Evolutionary conservation across 176 grass and related monocot species (phyloP).

Genomic region (Poa pratensis): DNA sequence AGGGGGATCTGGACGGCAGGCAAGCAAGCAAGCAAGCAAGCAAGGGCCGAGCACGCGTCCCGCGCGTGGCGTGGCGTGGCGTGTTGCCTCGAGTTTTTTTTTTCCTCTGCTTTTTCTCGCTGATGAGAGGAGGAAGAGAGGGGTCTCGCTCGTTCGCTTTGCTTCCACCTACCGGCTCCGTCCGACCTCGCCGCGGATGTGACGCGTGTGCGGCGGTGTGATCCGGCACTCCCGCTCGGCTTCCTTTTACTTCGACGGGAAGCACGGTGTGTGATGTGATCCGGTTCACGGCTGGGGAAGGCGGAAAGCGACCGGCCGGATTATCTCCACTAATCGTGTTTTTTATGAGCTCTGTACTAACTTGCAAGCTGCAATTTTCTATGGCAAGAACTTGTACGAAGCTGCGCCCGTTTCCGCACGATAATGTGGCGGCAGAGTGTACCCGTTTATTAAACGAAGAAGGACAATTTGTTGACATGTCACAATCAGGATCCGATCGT

Average conservation of each 20-base stretch:
- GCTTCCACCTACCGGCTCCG: constrained; percentile 44
- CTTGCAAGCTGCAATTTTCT: no score
- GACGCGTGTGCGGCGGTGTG: constrained; percentile 30
- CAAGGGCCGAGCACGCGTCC: constrained; percentile 2
- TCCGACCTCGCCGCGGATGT: constrained; percentile 33
- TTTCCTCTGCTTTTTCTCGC: background rate
- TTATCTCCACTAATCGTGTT: no score
- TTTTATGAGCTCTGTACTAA: no score
- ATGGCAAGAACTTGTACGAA: background rate
- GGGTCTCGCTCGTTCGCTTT: background rate
- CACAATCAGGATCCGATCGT: background rate
- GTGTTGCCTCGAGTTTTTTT: background rate
- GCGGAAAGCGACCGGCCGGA: background rate
- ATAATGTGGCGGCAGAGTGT: background rate
- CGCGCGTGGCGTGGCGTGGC: constrained; percentile 9
- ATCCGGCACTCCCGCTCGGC: background rate
- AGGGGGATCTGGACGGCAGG: background rate
- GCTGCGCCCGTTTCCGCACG: background rate
- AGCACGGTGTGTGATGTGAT: background rate
- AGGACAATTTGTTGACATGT: background rate
- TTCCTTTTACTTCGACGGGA: background rate
- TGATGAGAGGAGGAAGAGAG: background rate
- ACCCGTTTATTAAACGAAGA: background rate
- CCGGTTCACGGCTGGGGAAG: background rate
- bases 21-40: no score